phyloP scores from a whole-genome alignment of 2,329 filamentous ascomycete genomes.

The Magnaporthiopsis poae region DNA sequence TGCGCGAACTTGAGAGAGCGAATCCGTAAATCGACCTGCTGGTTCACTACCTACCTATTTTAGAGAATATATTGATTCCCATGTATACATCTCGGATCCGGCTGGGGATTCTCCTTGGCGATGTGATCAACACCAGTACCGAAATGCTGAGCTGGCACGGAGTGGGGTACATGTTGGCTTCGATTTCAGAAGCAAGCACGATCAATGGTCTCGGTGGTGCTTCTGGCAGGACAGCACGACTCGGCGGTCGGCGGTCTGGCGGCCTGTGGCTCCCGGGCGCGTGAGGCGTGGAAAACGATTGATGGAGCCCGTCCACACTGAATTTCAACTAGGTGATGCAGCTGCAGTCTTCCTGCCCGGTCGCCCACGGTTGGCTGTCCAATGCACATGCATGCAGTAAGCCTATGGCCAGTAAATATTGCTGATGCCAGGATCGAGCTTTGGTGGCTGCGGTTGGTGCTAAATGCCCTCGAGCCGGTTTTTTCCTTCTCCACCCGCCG shows the following conservation, averaged over 20 bases:
- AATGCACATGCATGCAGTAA: neutral
- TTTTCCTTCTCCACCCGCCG: too few relatives aligned
- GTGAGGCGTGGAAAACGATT: too few relatives aligned
- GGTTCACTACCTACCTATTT: too few relatives aligned
- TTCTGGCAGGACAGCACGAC: neutral
- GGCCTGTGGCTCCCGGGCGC: too few relatives aligned
- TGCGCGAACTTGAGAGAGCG: neutral
- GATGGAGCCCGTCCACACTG: neutral
- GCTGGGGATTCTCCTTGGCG: too few relatives aligned
- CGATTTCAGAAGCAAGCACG: neutral
- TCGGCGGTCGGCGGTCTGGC: too few relatives aligned
- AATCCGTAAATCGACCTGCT: neutral
- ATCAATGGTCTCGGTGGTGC: too few relatives aligned
- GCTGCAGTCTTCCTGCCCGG: neutral
- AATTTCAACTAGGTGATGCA: neutral
- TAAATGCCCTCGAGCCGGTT: neutral
- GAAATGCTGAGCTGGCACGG: too few relatives aligned
- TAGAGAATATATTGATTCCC: too few relatives aligned
- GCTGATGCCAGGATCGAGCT: neutral
- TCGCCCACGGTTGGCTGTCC: neutral
- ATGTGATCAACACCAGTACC: too few relatives aligned
- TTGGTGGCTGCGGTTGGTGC: neutral
- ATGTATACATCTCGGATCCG: too few relatives aligned
- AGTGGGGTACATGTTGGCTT: neutral
- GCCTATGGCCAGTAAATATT: neutral